Percentiles rank a stretch among this genome's conserved stretches.
phyloP scores from a whole-genome alignment of 148 eudicot genomes.

The Chenopodium formosanum region DNA sequence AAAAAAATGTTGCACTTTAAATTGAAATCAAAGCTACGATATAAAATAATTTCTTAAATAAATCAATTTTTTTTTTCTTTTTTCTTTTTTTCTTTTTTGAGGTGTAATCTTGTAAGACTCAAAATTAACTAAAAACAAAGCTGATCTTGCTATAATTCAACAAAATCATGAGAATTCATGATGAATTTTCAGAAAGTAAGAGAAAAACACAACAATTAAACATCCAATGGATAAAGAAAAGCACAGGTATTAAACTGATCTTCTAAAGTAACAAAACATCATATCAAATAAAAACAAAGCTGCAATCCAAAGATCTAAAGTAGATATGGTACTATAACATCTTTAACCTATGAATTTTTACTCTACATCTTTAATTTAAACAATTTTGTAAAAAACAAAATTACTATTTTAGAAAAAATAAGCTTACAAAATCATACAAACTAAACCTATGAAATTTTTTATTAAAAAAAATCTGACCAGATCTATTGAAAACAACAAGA shows the following conservation, averaged over 20 bases:
- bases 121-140: not conserved
- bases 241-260: not conserved
- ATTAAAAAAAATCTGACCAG: not conserved
- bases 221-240: slow-evolving; percentile 5
- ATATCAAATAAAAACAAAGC: slow-evolving; percentile 3
- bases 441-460: not conserved
- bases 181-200: not conserved
- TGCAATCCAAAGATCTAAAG: not conserved
- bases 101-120: too few relatives aligned
- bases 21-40: not conserved
- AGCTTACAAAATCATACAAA: not conserved
- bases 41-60: not conserved
- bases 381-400: not conserved
- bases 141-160: not conserved
- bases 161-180: too few relatives aligned
- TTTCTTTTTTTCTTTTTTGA: too few relatives aligned
- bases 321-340: not conserved
- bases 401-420: not conserved
- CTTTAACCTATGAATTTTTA: not conserved
- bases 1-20: too few relatives aligned
- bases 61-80: not conserved
- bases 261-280: not conserved
- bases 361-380: not conserved
- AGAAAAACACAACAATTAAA: not conserved
- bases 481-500: slow-evolving; percentile 6